A percentile compares a stretch with the other conserved stretches of the same genome.
Conservation (phyloP, 2,329 filamentous ascomycete genomes). For the Myrmaecium sp. region DNA sequence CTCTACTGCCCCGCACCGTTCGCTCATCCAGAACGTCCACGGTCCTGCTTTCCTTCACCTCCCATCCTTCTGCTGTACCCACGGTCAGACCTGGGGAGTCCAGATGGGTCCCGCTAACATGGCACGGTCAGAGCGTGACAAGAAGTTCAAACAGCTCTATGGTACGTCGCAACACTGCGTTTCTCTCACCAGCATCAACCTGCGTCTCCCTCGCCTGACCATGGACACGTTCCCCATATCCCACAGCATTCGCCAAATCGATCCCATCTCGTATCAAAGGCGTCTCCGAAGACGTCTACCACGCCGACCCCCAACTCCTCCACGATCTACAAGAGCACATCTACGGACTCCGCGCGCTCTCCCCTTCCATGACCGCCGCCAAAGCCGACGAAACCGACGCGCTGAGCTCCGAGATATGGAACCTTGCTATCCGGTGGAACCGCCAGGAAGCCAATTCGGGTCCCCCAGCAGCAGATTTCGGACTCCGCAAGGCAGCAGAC, state of each 20-base stretch:
- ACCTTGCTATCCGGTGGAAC: constrained; percentile 39
- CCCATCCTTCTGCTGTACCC: too few relatives aligned
- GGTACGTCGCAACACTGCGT: too few relatives aligned
- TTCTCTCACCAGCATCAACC: too few relatives aligned
- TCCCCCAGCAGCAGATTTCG: background rate
- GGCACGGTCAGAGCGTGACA: too few relatives aligned
- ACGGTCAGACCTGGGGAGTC: too few relatives aligned
- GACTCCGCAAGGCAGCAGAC: constrained; percentile 13
- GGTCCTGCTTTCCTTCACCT: too few relatives aligned
- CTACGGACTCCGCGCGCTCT: constrained; percentile 18
- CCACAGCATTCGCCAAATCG: background rate
- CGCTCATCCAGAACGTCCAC: too few relatives aligned
- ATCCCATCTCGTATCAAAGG: background rate
- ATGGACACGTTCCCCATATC: too few relatives aligned
- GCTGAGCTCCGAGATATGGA: constrained; percentile 47
- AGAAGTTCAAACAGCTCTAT: too few relatives aligned
- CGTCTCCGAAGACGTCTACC: background rate
- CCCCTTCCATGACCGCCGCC: constrained; percentile 11
- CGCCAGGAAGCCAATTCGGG: constrained; percentile 8
- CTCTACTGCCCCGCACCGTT: too few relatives aligned
- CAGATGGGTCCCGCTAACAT: too few relatives aligned
- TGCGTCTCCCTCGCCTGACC: too few relatives aligned
- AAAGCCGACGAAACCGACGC: constrained; percentile 35
- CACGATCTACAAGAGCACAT: constrained; percentile 25
- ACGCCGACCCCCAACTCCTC: constrained; percentile 6